Evolutionary conservation across 2,329 filamentous ascomycete species (phyloP), one percentile per base, ranked within the genome.

Genomic region (Diaporthe batatas): DNA sequence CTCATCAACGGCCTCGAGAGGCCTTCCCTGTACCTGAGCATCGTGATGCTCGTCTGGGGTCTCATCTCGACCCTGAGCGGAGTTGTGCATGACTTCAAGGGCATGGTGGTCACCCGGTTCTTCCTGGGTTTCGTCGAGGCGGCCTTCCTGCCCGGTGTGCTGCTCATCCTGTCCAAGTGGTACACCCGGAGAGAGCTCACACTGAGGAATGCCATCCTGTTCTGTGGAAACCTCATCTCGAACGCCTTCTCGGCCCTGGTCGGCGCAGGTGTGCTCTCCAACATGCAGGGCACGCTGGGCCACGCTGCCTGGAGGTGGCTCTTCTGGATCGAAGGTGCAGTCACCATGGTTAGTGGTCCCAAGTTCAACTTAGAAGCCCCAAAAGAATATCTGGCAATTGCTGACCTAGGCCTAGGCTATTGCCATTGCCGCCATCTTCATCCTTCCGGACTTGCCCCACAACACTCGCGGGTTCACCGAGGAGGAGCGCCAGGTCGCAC

Each of bases 161-260:
- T 92, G 14, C 84, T 91, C 55, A 89, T 92, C 58, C 84, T 92
- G 25, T 90, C 89, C 0, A 90, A 91, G 76, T 93, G 90, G 87
- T 93, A 93, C 80, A 92, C 90, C 1, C 85, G 90, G 62, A 86
- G 87, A 65, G 88, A 90, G 80, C 77, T 91, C 74, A 85, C 86
- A 18, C 81, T 82, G 70, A 82, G 88, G 68, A 89, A 90, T 76
- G 88, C 88, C 71, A 84, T 91, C 39, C 80, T 91, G 29, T 91
- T 90, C 80, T 88, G 88, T 74, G 88, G 88, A 2, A 90, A 89
- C 77, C 85, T 90, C 75, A 86, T 91, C 75, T 89, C 89, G 58
- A 89, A 89, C 62, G 88, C 88, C 68, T 91, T 91, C 77, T 89
- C 88, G 0, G 88, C 88, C 0, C 83, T 91, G 3, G 85, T 91